Conservation (phyloP, 2,329 filamentous ascomycete genomes). For the Fusarium scirpi region DNA sequence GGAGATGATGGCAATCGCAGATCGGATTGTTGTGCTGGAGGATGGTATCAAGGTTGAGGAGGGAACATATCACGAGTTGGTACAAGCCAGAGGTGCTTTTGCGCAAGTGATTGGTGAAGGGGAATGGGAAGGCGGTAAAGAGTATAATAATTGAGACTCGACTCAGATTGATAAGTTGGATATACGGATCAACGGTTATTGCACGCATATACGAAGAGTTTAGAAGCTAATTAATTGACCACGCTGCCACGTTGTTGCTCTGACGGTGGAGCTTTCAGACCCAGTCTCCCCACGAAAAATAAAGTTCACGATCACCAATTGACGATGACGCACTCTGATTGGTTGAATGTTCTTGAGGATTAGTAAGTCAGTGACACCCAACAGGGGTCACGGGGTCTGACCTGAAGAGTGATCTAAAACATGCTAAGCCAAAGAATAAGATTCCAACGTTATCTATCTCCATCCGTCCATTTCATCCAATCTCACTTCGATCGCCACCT, state of each 20-base stretch:
- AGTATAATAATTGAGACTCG: not conserved
- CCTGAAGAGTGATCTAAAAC: conserved; percentile 28
- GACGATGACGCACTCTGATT: not conserved
- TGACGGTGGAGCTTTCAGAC: conserved; percentile 4
- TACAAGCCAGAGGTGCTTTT: conserved; percentile 59
- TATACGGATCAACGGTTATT: conserved; percentile 6
- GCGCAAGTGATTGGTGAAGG: conserved; percentile 59
- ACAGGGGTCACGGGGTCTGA: conserved; percentile 32
- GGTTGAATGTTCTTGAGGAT: not conserved
- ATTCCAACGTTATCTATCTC: conserved; percentile 17
- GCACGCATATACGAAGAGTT: not conserved
- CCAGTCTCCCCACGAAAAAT: conserved; percentile 14
- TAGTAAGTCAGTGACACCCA: conserved; percentile 15
- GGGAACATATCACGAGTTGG: conserved; percentile 74
- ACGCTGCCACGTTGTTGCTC: not conserved
- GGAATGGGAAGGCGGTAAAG: conserved; percentile 16
- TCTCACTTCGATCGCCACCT: conserved; percentile 6
- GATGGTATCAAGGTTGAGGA: conserved; percentile 73
- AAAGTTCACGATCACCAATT: not conserved
- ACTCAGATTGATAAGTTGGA: not conserved
- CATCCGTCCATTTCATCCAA: conserved; percentile 9
- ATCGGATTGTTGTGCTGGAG: conserved; percentile 79
- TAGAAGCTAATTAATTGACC: not conserved
- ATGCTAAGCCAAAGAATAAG: conserved; percentile 1
- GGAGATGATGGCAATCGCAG: conserved; percentile 88